phyloP scores from a whole-genome alignment of 495 filamentous ascomycete genomes.

The Chaetomium fimeti region DNA sequence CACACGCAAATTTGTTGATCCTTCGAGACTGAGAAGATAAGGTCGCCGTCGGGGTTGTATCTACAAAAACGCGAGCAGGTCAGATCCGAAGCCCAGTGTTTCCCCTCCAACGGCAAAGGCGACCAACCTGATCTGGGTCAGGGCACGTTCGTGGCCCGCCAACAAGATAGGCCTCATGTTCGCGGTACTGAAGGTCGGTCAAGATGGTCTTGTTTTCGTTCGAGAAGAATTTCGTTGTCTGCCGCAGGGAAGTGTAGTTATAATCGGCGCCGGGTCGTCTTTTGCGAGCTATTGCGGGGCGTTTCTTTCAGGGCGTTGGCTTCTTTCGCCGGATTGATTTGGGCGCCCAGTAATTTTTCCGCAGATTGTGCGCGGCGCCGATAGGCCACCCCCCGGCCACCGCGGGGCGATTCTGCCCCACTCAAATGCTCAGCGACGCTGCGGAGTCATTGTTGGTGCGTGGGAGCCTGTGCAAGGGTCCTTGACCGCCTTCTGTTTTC shows the following conservation, averaged over 20 bases:
- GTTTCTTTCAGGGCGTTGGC: constrained; percentile 17
- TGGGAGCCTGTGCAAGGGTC: background rate
- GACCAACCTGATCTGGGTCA: constrained; percentile 91
- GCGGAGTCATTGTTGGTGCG: constrained; percentile 4
- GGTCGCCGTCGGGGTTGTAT: constrained; percentile 94
- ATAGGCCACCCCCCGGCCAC: constrained; percentile 25
- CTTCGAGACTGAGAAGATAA: constrained; percentile 96
- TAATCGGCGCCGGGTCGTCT: constrained; percentile 11
- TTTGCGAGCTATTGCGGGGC: constrained; percentile 18
- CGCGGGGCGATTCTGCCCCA: constrained; percentile 33
- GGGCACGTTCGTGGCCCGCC: constrained; percentile 95
- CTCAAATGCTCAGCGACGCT: background rate
- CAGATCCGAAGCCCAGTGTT: background rate
- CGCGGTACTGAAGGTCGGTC: constrained; percentile 17
- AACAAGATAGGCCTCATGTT: constrained; percentile 94
- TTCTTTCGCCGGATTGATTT: constrained; percentile 26
- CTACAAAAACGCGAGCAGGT: constrained; percentile 38
- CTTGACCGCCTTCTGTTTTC: constrained; percentile 25
- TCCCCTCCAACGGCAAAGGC: background rate
- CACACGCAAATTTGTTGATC: constrained; percentile 95
- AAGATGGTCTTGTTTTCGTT: background rate
- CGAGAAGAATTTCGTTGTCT: constrained; percentile 2
- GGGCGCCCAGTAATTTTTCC: constrained; percentile 35
- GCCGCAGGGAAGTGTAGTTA: constrained; percentile 9
- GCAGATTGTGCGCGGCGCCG: constrained; percentile 38